Evolutionary conservation across 345 rosid species (phyloP), one percentile per base, ranked within the genome.

Genomic region (Gossypium australe): DNA sequence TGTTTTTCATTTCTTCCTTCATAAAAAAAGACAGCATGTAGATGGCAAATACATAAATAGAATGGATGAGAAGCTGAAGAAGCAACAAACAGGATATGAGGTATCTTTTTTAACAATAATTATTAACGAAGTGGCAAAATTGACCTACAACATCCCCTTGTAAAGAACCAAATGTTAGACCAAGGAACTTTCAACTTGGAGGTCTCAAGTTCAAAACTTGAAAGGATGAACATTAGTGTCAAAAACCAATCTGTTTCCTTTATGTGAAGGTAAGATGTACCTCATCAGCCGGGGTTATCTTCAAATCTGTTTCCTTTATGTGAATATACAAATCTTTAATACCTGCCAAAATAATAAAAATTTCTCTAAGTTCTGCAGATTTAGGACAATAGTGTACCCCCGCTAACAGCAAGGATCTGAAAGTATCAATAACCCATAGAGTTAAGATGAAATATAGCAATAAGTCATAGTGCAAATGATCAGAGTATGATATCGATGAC

Each of bases 1-100:
- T 75, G n/a, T 78, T 85, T 82, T 86, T 88, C 75, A 89, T 80
- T 81, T 80, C 94, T 85, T 86, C 89, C 92, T 89, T 87, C 70
- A 74, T 51, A 51, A 56, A 83, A 83, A 76, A 78, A 55, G 41
- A 72, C 62, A 60, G 47, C 61, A 64, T 8, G 59, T 51, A 73
- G 68, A 72, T 51, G 22, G 51, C 62, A 20, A 68, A 62, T 68
- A 71, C 68, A 49, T 66, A 44, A 79, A 43, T 45, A 71, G 29
- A 38, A 77, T 48, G 12, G 3, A 73, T 29, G 38, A n/a, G 34
- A 60, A 48, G 70, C 76, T n/a, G 29, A 48, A 48, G 68, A 9
- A 17, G 56, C 11, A 34, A 64, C 16, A 38, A 72, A 20, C 27
- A 47, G 34, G 34, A 11, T 3, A 25, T 16, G 29, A 0, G 22